A percentile compares a stretch with the other conserved stretches of the same genome.
These are phyloP conservation scores for Backusella sp. DNA, from an alignment of 192 early-diverging fungal species.

Conservation along the genomic window DNA sequence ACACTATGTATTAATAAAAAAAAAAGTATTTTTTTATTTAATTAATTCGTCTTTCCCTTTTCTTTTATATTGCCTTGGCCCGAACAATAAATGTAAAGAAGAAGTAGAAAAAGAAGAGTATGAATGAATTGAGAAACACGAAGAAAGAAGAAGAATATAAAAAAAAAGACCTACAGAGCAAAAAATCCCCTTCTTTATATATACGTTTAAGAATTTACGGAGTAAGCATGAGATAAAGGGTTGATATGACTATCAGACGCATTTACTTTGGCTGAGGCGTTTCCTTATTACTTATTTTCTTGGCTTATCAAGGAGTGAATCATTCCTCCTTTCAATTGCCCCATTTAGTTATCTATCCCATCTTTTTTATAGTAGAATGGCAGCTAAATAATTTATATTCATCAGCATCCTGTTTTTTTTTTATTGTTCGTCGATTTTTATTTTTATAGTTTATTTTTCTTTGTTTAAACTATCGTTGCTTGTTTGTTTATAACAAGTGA, in stretches of 20 bases:
- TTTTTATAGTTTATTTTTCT: not conserved
- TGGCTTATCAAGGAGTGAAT: not conserved
- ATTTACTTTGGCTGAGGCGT: not conserved
- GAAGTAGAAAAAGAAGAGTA: not conserved
- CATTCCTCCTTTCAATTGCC: not conserved
- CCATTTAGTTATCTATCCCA: not conserved
- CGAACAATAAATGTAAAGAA: not conserved
- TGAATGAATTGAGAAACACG: not conserved
- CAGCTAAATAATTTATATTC: not conserved
- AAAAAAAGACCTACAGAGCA: not conserved
- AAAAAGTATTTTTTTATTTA: not conserved
- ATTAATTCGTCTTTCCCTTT: not conserved
- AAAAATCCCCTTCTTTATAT: constrained; percentile 1
- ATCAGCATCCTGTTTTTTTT: not conserved
- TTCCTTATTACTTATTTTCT: constrained; percentile 1
- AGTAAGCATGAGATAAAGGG: not conserved
- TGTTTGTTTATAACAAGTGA: not conserved
- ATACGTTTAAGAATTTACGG: not conserved
- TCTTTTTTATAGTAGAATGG: not conserved
- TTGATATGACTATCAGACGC: not conserved
- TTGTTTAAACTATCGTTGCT: not conserved
- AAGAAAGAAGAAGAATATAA: not conserved
- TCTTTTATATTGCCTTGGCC: constrained; percentile 1
- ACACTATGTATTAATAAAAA: not conserved
- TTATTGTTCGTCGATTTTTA: not conserved